phyloP scores from a whole-genome alignment of 139 green algal species.

The Haematococcus sp. region DNA sequence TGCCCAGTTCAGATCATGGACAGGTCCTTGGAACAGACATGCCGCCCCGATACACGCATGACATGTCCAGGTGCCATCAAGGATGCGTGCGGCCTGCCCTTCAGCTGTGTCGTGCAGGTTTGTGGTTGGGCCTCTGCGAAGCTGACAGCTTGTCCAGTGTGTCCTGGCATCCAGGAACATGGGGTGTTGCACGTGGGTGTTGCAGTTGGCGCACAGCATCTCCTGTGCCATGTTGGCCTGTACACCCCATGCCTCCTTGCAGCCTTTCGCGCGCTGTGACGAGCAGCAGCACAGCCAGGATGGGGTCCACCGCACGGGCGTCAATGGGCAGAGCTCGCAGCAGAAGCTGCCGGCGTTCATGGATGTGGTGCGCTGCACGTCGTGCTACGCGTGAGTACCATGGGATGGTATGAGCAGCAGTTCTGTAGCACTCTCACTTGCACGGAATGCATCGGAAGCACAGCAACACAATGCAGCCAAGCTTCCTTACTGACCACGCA shows the following conservation, averaged over 20 bases:
- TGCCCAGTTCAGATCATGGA: neutral
- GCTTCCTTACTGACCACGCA: too few species aligned
- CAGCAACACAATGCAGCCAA: too few species aligned
- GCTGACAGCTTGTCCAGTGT: too few species aligned
- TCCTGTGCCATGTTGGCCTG: too few species aligned
- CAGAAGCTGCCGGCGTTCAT: neutral
- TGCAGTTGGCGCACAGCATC: too few species aligned
- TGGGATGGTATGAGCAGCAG: too few species aligned
- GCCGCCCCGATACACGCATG: neutral
- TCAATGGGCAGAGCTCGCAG: neutral
- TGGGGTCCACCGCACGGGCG: neutral
- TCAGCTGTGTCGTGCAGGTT: conserved; percentile 42
- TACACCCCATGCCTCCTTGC: too few species aligned
- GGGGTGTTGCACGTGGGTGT: too few species aligned
- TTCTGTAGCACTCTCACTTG: neutral
- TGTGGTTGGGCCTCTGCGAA: too few species aligned
- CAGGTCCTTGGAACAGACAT: neutral
- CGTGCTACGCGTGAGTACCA: conserved; percentile 1
- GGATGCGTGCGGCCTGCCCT: conserved; percentile 66
- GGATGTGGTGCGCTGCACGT: neutral
- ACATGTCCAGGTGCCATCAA: conserved; percentile 53
- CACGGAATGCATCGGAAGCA: too few species aligned
- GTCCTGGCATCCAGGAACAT: too few species aligned
- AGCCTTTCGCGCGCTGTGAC: conserved; percentile 18
- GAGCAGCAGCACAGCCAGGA: neutral